Evolutionary conservation across 345 rosid genomes (phyloP).

Genomic region (Euclidium syriacum): DNA sequence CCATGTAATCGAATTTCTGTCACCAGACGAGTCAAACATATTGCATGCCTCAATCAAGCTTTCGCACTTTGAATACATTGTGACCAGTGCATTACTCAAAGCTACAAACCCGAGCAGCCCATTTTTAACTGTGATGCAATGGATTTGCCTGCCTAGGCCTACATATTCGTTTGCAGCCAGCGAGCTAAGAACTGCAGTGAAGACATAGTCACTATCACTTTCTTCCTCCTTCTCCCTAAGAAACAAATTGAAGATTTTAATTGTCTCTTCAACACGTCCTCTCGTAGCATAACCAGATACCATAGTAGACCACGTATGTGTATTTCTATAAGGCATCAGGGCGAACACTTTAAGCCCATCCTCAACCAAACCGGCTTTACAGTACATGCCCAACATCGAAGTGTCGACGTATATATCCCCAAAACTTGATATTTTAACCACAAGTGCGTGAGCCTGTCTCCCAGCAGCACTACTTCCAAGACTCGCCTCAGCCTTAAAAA

Average conservation of each 20-base stretch:
- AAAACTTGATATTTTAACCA: slow-evolving; percentile 47
- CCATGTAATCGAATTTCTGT: slow-evolving; percentile 75
- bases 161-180: slow-evolving; percentile 42
- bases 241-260: slow-evolving; percentile 41
- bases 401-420: slow-evolving; percentile 76
- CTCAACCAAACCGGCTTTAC: slow-evolving; percentile 44
- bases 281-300: slow-evolving; percentile 65
- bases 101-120: slow-evolving; percentile 51
- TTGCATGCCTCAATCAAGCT: slow-evolving; percentile 48
- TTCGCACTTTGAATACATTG: slow-evolving; percentile 76
- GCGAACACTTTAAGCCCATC: slow-evolving; percentile 63
- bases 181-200: slow-evolving; percentile 65
- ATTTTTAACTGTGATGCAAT: slow-evolving; percentile 46
- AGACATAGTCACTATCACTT: slow-evolving; percentile 53
- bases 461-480: slow-evolving; percentile 35
- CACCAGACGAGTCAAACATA: slow-evolving; percentile 56
- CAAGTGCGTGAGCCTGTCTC: slow-evolving; percentile 62
- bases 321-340: slow-evolving; percentile 55
- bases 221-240: slow-evolving; percentile 37
- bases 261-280: slow-evolving; percentile 40
- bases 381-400: slow-evolving; percentile 61
- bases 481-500: slow-evolving; percentile 58
- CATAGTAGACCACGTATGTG: slow-evolving; percentile 64
- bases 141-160: slow-evolving; percentile 51
- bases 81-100: slow-evolving; percentile 56